Evolutionary conservation across 2,329 filamentous ascomycete genomes (phyloP), one percentile per base, ranked within the genome.

Genomic region (Calonectria leucothoes): DNA sequence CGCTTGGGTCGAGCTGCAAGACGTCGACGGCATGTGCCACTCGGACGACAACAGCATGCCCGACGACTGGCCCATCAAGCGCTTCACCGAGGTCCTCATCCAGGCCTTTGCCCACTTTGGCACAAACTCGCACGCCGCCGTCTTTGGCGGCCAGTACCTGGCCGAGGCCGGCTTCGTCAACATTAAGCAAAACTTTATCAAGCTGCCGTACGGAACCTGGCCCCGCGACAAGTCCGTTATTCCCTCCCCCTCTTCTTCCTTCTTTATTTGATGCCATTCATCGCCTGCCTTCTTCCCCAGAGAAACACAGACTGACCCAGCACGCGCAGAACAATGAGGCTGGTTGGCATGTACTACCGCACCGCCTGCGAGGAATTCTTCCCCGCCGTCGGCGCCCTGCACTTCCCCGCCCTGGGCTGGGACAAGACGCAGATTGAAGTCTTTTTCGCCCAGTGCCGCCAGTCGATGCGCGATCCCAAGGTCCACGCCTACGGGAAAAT

Each of bases 151-250:
- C 0, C 82, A 85, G 57, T 86, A 86, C 42, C 77, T 84, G 5
- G 73, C 77, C 8, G 80, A 81, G 20, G 83, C 85, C 1, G 86
- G 86, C 0, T 87, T 87, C 65, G 77, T 83, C 6, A 83, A 87
- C 27, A 82, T 87, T 1, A 76, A 79, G 5, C 82, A 86, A 69
- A 82, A 82, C 25, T 81, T 78, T 17, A 82, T 84, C 70, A 86
- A 88, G 75, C 78, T 89, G 1, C 88, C 88, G 0, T 83, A 87
- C 12, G 86, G 86, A 27, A 82, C 82, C 0, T 90, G 88, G 88
- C 85, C 88, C 0, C 86, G 83, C 25, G 85, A 89, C 68, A 83
- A 84, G 59, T 85, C 81, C 71, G 74, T n/a, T n/a, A n/a, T n/a
- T n/a, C n/a, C n/a, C n/a, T n/a, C n/a, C n/a, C n/a, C n/a, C n/a